Evolutionary conservation across 1,284 basidiomycete genomes (phyloP), one percentile per base, ranked within the genome.

Genomic region (Pisolithus thermaeus): DNA sequence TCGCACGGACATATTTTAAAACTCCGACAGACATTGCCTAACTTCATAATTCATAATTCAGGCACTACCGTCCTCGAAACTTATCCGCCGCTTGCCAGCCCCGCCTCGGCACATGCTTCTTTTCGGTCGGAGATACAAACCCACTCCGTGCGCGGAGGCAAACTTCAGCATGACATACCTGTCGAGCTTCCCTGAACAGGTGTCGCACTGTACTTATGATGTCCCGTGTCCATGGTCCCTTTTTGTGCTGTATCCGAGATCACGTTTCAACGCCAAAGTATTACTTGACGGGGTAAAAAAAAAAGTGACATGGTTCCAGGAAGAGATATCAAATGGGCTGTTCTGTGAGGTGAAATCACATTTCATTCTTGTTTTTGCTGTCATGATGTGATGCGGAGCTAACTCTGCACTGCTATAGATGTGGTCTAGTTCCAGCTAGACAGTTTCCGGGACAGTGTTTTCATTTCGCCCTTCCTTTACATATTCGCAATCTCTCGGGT

Each of bases 1-100:
- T 66, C 64, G 49, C 64, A 66, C 64, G 64, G 52, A 54, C 54
- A 55, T 38, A 53, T 68, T 69, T 61, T 43, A 8, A 67, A 68
- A 61, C 67, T 65, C 66, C 66, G 66, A 59, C 9, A 52, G 32
- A 57, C 60, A 64, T 55, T 41, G n/a, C 55, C 48, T 64, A 46
- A 42, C 51, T 55, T 27, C 25, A 27, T 27, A 27, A 7, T 66
- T 59, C 56, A 65, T 67, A 62, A 50, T 66, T 62, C 56, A 67
- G 65, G 64, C 65, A 69, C 64, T 39, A 48, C 41, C 46, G 57
- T 57, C 63, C 55, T 58, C 66, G 59, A 67, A 52, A 46, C 59
- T 4, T 27, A 61, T 49, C 49, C 42, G 40, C 50, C 49, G 49
- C 56, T 50, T 54, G 56, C 52, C 42, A 50, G 54, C 50, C 61